These are phyloP conservation scores for Gremmenia infestans DNA, from an alignment of 2,329 filamentous ascomycete species.

Conservation along the genomic window DNA sequence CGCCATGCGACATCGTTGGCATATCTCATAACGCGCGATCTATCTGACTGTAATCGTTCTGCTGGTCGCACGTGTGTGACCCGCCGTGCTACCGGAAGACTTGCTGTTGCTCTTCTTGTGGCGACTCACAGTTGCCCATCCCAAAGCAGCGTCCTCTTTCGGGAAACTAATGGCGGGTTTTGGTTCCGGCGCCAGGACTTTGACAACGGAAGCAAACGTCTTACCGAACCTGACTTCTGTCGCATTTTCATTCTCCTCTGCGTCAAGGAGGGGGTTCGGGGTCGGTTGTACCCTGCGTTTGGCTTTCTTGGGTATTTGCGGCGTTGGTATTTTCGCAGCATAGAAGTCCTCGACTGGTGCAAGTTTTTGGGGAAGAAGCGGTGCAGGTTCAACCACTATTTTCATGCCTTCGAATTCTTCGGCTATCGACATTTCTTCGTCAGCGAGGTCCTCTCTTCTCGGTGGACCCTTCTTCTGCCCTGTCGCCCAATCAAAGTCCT, in stretches of 20 bases:
- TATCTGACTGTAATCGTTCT: not conserved
- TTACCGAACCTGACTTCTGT: not conserved
- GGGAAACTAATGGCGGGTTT: not conserved
- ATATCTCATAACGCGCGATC: not conserved
- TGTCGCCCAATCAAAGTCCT: slow-evolving; percentile 27
- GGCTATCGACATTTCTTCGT: not conserved
- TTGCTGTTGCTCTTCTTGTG: not conserved
- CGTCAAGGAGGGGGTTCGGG: not conserved
- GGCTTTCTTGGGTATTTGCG: not conserved
- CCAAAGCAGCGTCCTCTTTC: not conserved
- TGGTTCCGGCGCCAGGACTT: not conserved
- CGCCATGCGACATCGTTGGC: not conserved
- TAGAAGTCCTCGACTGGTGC: not conserved
- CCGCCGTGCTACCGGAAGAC: not conserved
- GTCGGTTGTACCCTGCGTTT: not conserved
- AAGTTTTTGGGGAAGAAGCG: not conserved
- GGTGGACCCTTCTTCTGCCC: slow-evolving; percentile 22
- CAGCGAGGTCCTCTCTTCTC: not conserved
- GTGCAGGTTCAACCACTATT: not conserved
- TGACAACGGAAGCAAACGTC: not conserved
- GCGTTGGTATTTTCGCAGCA: not conserved
- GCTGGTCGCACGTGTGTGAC: not conserved
- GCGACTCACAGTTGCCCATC: not conserved
- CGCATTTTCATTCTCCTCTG: not conserved
- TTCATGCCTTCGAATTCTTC: not conserved